Evolutionary conservation across 352 stramenopile species (phyloP).

Genomic region (Albugo laibachii): DNA sequence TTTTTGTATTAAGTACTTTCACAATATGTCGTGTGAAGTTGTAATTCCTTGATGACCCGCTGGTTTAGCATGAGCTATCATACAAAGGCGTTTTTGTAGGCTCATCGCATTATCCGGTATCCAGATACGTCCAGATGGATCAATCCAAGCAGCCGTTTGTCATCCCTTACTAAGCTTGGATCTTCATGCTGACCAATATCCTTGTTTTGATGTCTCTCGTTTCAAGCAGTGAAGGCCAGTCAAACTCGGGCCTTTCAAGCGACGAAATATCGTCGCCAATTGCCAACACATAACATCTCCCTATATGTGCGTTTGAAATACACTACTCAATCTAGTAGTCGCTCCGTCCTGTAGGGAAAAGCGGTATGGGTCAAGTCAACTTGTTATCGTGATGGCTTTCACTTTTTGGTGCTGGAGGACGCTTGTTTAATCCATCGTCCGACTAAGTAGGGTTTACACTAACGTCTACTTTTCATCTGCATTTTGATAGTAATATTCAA

Average conservation of each 20-base stretch:
- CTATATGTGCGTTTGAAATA: too few relatives aligned
- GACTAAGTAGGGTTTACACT: too few relatives aligned
- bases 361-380: too few relatives aligned
- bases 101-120: conserved; percentile 6
- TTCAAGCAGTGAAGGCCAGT: conserved; percentile 6
- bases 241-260: conserved; percentile 3
- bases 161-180: background rate
- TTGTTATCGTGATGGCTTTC: too few relatives aligned
- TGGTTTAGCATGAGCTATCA: conserved; percentile 10
- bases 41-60: conserved; percentile 10
- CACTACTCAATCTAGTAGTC: too few relatives aligned
- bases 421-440: too few relatives aligned
- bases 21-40: conserved; percentile 4
- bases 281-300: background rate
- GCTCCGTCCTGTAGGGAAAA: too few relatives aligned
- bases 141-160: background rate
- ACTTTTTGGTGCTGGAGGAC: too few relatives aligned
- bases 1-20: conserved; percentile 4
- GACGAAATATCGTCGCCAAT: conserved; percentile 1
- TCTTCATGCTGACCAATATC: background rate
- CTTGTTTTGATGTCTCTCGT: background rate
- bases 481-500: too few relatives aligned
- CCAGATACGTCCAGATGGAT: conserved; percentile 6
- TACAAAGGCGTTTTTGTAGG: conserved; percentile 8
- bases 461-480: too few relatives aligned